Conservation (phyloP, 495 filamentous ascomycete species). For the Aspergillus cavernicola region DNA sequence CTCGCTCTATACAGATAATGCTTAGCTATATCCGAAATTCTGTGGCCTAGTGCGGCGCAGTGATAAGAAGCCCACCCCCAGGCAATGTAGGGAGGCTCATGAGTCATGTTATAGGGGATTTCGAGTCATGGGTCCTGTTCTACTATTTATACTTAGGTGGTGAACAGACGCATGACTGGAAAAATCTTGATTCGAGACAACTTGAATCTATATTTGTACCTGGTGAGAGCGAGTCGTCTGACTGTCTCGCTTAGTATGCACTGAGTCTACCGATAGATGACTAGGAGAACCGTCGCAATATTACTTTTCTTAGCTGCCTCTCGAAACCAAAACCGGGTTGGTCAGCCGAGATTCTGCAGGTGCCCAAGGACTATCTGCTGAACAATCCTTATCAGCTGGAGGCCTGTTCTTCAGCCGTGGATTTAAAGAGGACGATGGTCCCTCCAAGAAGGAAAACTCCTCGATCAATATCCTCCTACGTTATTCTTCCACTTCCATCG, state of each 20-base stretch:
- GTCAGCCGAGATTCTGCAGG: conserved; percentile 2
- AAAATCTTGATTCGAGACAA: background rate
- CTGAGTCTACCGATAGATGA: no score
- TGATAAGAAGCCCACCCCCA: no score
- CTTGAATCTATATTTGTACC: background rate
- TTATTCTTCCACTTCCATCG: no score
- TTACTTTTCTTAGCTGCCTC: background rate
- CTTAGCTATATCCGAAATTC: no score
- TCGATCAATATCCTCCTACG: no score
- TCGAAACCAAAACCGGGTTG: conserved; percentile 1
- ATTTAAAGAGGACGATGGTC: background rate
- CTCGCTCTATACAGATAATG: no score
- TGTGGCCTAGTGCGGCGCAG: no score
- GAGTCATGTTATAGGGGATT: background rate
- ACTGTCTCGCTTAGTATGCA: conserved; percentile 7
- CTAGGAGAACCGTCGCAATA: background rate
- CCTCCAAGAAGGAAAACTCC: background rate
- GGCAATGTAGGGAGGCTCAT: background rate
- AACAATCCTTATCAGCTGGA: conserved; percentile 5
- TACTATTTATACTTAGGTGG: no score
- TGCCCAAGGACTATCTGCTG: background rate
- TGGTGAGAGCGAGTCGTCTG: conserved; percentile 14
- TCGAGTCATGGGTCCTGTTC: background rate
- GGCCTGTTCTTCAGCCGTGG: conserved; percentile 2
- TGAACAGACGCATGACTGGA: background rate